phyloP scores from a whole-genome alignment of 768 basidiomycete genomes.

The Boletus subcaerulescens region DNA sequence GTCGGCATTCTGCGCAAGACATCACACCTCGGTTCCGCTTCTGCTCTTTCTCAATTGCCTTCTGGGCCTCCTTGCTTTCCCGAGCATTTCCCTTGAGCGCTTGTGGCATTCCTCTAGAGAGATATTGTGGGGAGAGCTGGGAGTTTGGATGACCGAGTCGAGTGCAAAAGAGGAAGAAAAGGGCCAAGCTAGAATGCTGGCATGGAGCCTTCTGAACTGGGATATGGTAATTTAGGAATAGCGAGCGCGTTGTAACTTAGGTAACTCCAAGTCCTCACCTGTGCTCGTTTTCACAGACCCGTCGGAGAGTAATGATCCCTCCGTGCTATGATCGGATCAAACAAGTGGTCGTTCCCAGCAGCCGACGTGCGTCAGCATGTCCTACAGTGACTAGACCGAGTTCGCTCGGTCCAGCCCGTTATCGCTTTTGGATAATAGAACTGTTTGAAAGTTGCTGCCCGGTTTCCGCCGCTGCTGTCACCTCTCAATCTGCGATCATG shows the following conservation, averaged over 20 bases:
- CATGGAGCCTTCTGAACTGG: slow-evolving; percentile 1
- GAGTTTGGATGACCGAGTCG: background rate
- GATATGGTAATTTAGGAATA: slow-evolving; percentile 6
- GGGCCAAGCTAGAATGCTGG: background rate
- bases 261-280: background rate
- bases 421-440: too few relatives aligned
- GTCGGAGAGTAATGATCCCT: background rate
- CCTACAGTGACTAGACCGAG: background rate
- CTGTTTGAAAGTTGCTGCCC: too few relatives aligned
- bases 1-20: slow-evolving; percentile 61
- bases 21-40: slow-evolving; percentile 56
- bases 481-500: slow-evolving; percentile 18
- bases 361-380: background rate
- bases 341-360: background rate
- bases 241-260: slow-evolving; percentile 5
- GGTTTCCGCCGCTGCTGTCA: background rate
- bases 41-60: slow-evolving; percentile 61
- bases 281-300: background rate
- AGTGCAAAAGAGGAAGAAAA: background rate
- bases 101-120: slow-evolving; percentile 43
- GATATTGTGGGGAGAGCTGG: background rate
- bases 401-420: too few relatives aligned
- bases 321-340: background rate
- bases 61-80: slow-evolving; percentile 37
- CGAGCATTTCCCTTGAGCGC: slow-evolving; percentile 45